Conservation (phyloP, 2,329 filamentous ascomycete genomes). For the Talaromyces verruculosus region DNA sequence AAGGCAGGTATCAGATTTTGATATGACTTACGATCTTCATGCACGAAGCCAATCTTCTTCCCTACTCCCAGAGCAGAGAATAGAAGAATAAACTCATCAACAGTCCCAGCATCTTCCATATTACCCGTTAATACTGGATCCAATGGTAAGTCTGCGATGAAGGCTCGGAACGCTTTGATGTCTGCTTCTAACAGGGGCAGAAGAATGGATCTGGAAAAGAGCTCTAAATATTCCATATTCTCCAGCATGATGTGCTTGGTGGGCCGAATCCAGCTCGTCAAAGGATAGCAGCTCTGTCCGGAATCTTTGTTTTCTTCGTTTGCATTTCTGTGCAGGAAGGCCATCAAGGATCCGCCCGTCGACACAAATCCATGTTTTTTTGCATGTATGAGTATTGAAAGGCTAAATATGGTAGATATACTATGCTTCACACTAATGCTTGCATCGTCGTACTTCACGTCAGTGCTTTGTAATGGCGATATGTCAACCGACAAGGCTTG, state of each 20-base stretch:
- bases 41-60: conserved; percentile 68
- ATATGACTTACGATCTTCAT: conserved; percentile 60
- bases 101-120: conserved; percentile 46
- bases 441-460: conserved; percentile 18
- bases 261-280: conserved; percentile 39
- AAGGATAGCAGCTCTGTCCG: conserved; percentile 21
- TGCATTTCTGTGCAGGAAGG: conserved; percentile 33
- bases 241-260: conserved; percentile 39
- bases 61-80: conserved; percentile 69
- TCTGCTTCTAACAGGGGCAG: conserved; percentile 38
- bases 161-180: conserved; percentile 40
- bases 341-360: conserved; percentile 31
- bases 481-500: conserved; percentile 32
- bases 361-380: conserved; percentile 33
- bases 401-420: conserved; percentile 34
- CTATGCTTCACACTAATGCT: conserved; percentile 24
- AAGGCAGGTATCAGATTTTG: conserved; percentile 6
- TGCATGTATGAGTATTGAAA: conserved; percentile 35
- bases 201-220: conserved; percentile 39
- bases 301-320: not conserved
- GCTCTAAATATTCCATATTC: conserved; percentile 38
- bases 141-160: conserved; percentile 60
- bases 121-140: conserved; percentile 50
- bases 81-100: conserved; percentile 59
- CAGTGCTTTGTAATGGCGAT: conserved; percentile 23